Evolutionary conservation across 768 basidiomycete species (phyloP), one percentile per base, ranked within the genome.

Genomic region (Psilocybe tampanensis): DNA sequence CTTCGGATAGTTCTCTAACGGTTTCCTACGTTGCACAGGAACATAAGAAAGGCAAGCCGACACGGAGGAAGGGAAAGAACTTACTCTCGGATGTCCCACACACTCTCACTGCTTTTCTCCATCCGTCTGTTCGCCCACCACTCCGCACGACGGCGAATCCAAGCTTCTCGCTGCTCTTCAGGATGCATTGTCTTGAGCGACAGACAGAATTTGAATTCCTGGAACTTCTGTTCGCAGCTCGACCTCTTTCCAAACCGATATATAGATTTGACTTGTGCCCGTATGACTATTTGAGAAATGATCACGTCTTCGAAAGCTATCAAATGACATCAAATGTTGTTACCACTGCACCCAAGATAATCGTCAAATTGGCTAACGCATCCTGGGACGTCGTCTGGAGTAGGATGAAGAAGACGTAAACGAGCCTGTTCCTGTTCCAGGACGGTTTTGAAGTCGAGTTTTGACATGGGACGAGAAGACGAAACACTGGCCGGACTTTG

Each of bases 151-250:
- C 90, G 80, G 47, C 78, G 80, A 55, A 98, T 86, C 95, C 95
- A 99, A 3, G 85, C 84, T 49, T 92, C 85, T 26, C 90, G 80
- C 67, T 85, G 84, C 64, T 87, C 83, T 54, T 95, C 94, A 15
- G 86, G 85, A 51, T 88, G 81, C 71, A 92, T 76, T 12, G 83
- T 79, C 72, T 94, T 96, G 59, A 90, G 75, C 58, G 86, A 88
- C 77, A 96, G 76, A 74, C 96, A 99, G 72, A 92, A 96, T 73
- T 97, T 97, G 81, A 96, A 95, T 65, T 96, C 95, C 56, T 93
- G 88, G 68, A 88, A 80, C 69, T 96, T 95, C 44, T 80, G 78
- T 0, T 76, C 77, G 72, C 95, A 98, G 53, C 86, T 82, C 0
- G 83, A 77, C 54, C 86, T 81, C 55, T 83, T 74, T 7, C 96